phyloP scores from a whole-genome alignment of 768 basidiomycete genomes.

The Lepiota subincarnata region DNA sequence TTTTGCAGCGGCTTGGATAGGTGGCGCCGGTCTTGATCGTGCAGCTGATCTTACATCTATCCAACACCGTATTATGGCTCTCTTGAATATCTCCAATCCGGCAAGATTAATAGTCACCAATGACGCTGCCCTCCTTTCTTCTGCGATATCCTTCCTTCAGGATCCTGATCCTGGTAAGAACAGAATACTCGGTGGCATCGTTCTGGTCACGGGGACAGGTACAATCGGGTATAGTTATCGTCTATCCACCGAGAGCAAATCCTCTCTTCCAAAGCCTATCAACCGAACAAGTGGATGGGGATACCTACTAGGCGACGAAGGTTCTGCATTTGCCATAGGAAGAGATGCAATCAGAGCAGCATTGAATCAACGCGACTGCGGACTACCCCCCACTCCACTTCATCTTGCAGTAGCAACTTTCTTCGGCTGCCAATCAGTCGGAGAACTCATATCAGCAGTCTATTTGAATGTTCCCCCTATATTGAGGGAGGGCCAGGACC shows the following conservation, averaged over 20 bases:
- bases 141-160: conserved; percentile 16
- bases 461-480: conserved; percentile 12
- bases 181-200: conserved; percentile 17
- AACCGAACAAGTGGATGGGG: conserved; percentile 24
- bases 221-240: conserved; percentile 20
- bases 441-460: conserved; percentile 20
- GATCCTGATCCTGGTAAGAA: neutral
- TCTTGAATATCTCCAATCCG: conserved; percentile 17
- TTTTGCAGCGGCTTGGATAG: conserved; percentile 23
- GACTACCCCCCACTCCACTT: conserved; percentile 16
- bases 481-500: conserved; percentile 10
- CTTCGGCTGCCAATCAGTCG: conserved; percentile 18
- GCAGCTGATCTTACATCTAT: conserved; percentile 17
- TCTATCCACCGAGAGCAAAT: conserved; percentile 11
- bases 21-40: conserved; percentile 23
- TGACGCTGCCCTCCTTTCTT: conserved; percentile 24
- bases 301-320: conserved; percentile 25
- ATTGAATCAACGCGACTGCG: conserved; percentile 16
- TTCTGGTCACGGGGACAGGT: conserved; percentile 24
- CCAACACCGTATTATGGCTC: conserved; percentile 12
- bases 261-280: conserved; percentile 13
- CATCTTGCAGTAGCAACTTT: conserved; percentile 16
- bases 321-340: conserved; percentile 22
- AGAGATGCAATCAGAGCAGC: conserved; percentile 20
- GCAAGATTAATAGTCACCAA: conserved; percentile 19